Percentiles rank a stretch among this genome's conserved stretches.
phyloP scores from a whole-genome alignment of 148 eudicot species.

The Vaccinium myrtillus region DNA sequence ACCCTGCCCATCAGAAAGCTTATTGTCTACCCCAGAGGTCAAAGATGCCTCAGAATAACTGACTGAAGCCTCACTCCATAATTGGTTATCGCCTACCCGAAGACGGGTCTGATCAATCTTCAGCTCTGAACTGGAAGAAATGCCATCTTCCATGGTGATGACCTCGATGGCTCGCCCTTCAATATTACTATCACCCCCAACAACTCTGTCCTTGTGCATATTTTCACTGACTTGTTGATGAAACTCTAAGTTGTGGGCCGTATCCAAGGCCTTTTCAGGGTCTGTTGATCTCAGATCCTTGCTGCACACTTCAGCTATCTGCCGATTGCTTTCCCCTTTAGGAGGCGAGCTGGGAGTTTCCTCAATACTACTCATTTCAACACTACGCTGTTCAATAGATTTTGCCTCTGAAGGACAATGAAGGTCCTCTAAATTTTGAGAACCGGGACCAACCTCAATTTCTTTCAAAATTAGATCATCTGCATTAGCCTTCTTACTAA shows the following conservation, averaged over 20 bases:
- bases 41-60: conserved; percentile 25
- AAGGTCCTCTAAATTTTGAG: conserved; percentile 15
- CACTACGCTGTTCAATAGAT: conserved; percentile 20
- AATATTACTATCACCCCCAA: conserved; percentile 21
- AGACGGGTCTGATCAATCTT: conserved; percentile 13
- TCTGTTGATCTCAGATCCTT: conserved; percentile 19
- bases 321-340: conserved; percentile 21
- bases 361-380: conserved; percentile 22
- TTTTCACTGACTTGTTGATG: conserved; percentile 28
- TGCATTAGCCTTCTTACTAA: conserved; percentile 7
- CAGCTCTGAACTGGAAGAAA: conserved; percentile 12
- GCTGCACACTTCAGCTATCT: conserved; percentile 27
- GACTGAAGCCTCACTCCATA: conserved; percentile 23
- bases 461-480: conserved; percentile 25
- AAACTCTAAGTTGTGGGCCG: conserved; percentile 21
- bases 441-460: conserved; percentile 21
- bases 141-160: conserved; percentile 18
- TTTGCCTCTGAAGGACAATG: conserved; percentile 23
- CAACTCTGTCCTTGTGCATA: conserved; percentile 20
- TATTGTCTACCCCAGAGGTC: conserved; percentile 6
- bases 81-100: conserved; percentile 8
- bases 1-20: conserved; percentile 1
- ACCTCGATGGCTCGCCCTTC: conserved; percentile 25
- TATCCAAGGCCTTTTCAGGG: conserved; percentile 16
- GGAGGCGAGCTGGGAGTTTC: conserved; percentile 19